Evolutionary conservation across 2,329 filamentous ascomycete genomes (phyloP).

Genomic region (Colletotrichum magnum): DNA sequence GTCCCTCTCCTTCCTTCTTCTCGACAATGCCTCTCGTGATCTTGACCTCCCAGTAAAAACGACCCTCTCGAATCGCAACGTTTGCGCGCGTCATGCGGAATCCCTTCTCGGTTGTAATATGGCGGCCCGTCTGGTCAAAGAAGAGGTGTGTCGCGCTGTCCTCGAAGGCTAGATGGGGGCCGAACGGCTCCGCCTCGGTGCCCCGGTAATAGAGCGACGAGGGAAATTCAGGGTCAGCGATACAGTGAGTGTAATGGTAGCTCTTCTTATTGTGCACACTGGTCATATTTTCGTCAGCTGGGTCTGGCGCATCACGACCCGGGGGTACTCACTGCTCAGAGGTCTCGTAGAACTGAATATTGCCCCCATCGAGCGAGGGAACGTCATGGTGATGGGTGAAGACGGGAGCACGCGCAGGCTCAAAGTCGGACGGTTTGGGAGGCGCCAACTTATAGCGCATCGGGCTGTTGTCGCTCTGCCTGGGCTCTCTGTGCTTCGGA

Average conservation of each 20-base stretch:
- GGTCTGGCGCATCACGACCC: not conserved
- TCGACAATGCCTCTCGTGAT: slow-evolving; percentile 81
- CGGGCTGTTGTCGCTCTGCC: slow-evolving; percentile 63
- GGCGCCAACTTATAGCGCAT: slow-evolving; percentile 75
- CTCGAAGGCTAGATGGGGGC: slow-evolving; percentile 90
- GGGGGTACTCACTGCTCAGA: slow-evolving; percentile 72
- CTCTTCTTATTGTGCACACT: slow-evolving; percentile 77
- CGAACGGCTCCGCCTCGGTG: slow-evolving; percentile 87
- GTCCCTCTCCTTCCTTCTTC: slow-evolving; percentile 56
- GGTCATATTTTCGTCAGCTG: slow-evolving; percentile 24
- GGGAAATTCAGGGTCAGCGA: slow-evolving; percentile 89
- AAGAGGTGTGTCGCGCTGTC: slow-evolving; percentile 89
- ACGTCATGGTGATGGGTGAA: slow-evolving; percentile 70
- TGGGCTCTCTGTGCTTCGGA: slow-evolving; percentile 57
- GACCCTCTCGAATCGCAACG: slow-evolving; percentile 88
- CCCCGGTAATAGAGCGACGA: slow-evolving; percentile 91
- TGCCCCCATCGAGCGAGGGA: slow-evolving; percentile 62
- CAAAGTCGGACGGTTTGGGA: slow-evolving; percentile 74
- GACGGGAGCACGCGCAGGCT: slow-evolving; percentile 69
- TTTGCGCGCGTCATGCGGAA: slow-evolving; percentile 94
- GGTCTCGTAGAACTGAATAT: slow-evolving; percentile 73
- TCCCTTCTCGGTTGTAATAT: slow-evolving; percentile 91
- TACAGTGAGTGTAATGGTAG: slow-evolving; percentile 91
- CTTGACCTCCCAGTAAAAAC: slow-evolving; percentile 95
- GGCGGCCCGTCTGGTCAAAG: slow-evolving; percentile 81